Conservation (phyloP, 176 grass and related monocot genomes). For the Oryza australiensis region DNA sequence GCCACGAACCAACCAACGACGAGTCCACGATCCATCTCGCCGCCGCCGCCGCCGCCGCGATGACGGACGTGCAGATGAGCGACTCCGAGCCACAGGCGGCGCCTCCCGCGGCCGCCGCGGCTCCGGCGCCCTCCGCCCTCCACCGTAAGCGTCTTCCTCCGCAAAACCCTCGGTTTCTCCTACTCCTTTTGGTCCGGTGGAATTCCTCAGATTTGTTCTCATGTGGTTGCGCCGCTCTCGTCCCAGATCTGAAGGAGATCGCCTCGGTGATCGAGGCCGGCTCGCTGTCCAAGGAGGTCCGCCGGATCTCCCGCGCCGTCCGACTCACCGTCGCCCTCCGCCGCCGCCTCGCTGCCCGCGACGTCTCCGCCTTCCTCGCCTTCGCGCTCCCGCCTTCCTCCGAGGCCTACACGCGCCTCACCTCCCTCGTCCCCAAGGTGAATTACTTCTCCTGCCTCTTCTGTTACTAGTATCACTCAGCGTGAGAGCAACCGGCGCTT, state of each 20-base stretch:
- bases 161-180: slow-evolving; percentile 16
- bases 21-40: background rate
- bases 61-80: slow-evolving; percentile 47
- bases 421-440: slow-evolving; percentile 64
- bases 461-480: too few species aligned
- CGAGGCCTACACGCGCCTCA: slow-evolving; percentile 60
- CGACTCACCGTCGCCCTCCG: slow-evolving; percentile 76
- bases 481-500: background rate
- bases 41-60: background rate
- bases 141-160: slow-evolving; percentile 29
- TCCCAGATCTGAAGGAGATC: slow-evolving; percentile 84
- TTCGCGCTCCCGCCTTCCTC: slow-evolving; percentile 52
- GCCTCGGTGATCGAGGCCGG: slow-evolving; percentile 67
- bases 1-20: background rate
- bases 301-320: slow-evolving; percentile 75
- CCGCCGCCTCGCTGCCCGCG: slow-evolving; percentile 47
- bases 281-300: slow-evolving; percentile 72
- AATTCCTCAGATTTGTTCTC: slow-evolving; percentile 7
- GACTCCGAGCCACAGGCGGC: slow-evolving; percentile 19
- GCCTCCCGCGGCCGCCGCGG: background rate
- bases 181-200: too few species aligned
- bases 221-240: background rate
- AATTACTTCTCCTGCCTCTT: background rate
- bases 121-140: slow-evolving; percentile 22
- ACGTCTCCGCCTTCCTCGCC: slow-evolving; percentile 59